Conservation (phyloP, 116 monocot genomes). For the Cymodocea nodosa region DNA sequence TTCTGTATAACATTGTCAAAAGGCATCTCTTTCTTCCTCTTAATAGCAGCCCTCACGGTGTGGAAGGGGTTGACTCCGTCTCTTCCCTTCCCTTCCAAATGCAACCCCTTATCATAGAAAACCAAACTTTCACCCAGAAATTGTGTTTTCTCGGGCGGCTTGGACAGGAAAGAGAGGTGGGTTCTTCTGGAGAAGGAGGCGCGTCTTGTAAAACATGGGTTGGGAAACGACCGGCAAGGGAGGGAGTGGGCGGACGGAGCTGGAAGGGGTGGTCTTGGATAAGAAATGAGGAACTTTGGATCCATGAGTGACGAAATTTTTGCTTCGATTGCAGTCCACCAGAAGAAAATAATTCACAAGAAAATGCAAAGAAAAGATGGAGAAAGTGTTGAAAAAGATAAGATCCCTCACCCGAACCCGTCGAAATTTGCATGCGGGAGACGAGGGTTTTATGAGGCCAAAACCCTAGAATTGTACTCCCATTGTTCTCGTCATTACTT, state of each 20-base stretch:
- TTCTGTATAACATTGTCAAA: slow-evolving; percentile 91
- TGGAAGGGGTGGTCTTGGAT: slow-evolving; percentile 1
- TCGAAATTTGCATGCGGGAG: background rate
- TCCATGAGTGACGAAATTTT: slow-evolving; percentile 25
- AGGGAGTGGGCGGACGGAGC: background rate
- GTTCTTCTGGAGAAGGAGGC: slow-evolving; percentile 6
- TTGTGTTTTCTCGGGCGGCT: slow-evolving; percentile 7
- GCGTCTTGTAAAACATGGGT: slow-evolving; percentile 10
- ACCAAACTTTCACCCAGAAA: slow-evolving; percentile 34
- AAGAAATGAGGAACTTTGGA: slow-evolving; percentile 30
- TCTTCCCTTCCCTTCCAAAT: slow-evolving; percentile 7
- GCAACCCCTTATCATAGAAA: slow-evolving; percentile 11
- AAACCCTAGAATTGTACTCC: background rate
- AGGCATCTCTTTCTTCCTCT: slow-evolving; percentile 75
- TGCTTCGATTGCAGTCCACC: background rate
- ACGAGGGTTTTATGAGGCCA: background rate
- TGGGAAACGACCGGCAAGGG: background rate
- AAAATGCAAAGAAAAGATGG: background rate
- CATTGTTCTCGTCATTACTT: background rate
- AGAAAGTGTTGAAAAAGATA: background rate
- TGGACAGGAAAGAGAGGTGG: slow-evolving; percentile 11
- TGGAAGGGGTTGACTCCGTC: slow-evolving; percentile 1
- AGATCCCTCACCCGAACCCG: background rate
- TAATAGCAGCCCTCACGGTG: slow-evolving; percentile 39
- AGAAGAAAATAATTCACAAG: background rate